Evolutionary conservation across 768 basidiomycete genomes (phyloP).

Genomic region (Neoboletus subvelutipes): DNA sequence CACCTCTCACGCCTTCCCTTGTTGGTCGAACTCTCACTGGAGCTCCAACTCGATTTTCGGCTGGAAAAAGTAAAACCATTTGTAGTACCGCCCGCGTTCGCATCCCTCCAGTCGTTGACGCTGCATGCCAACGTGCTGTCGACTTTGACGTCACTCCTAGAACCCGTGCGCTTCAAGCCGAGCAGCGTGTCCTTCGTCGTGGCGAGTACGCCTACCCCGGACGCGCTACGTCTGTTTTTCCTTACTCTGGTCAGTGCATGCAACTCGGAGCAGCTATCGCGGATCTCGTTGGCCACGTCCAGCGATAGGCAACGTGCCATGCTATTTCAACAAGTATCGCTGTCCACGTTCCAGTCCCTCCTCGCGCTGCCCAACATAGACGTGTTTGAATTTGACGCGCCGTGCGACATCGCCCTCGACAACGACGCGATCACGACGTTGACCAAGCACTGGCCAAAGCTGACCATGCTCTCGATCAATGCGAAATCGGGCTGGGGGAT

Average conservation of each 20-base stretch:
- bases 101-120: slow-evolving; percentile 9
- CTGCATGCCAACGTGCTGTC: slow-evolving; percentile 12
- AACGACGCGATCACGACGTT: slow-evolving; percentile 20
- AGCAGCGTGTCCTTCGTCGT: slow-evolving; percentile 16
- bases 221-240: slow-evolving; percentile 24
- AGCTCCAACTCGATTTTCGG: slow-evolving; percentile 14
- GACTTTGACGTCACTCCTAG: slow-evolving; percentile 20
- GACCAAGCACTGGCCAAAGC: slow-evolving; percentile 21
- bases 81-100: slow-evolving; percentile 18
- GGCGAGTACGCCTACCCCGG: slow-evolving; percentile 5
- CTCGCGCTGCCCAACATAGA: slow-evolving; percentile 13
- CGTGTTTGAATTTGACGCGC: slow-evolving; percentile 16
- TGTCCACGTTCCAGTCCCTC: slow-evolving; percentile 21
- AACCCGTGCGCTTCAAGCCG: slow-evolving; percentile 20
- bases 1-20: slow-evolving; percentile 24
- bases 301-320: neutral
- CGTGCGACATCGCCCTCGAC: slow-evolving; percentile 21
- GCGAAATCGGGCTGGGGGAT: slow-evolving; percentile 19
- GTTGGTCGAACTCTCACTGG: slow-evolving; percentile 16
- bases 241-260: slow-evolving; percentile 18
- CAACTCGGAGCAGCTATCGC: slow-evolving; percentile 1
- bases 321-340: slow-evolving; percentile 2
- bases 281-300: slow-evolving; percentile 11
- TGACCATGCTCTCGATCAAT: slow-evolving; percentile 19
- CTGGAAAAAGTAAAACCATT: slow-evolving; percentile 12